Base-by-base conservation (phyloP, 2,329 filamentous ascomycete species). In the Pyrenochaeta sp. region DNA sequence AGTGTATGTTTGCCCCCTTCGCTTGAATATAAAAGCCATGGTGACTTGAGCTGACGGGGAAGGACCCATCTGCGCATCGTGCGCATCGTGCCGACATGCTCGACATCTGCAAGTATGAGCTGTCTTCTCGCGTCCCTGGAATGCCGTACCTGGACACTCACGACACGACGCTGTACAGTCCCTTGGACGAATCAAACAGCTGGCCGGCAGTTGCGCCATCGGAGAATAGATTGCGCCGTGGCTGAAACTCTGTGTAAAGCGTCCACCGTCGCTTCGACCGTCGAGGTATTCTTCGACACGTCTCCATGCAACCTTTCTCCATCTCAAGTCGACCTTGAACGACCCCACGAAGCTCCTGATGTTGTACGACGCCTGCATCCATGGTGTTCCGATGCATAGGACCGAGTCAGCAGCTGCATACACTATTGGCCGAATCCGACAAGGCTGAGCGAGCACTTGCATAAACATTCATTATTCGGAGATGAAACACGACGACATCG, bases 381-480 rank as follows among this genome's bases (percentile, higher is more conserved):
- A 34, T n/a, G 31, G 18, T 22, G 31, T 22, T 34, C 11, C 11
- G 31, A 34, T n/a, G 31, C 19, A 34, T 22, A 13, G 6, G 11
- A 7, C 15, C 31, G 31, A 34, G 31, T 34, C 31, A 34, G 27
- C 27, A 30, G 14, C 19, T 30, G 31, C 31, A 34, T 30, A 21
- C 15, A 31, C 14, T 17, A 13, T 24, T 24, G 22, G n/a, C 32
- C 23, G 17, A 13, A 22, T 11, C 27, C n/a, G 19, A 29, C 26
- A 19, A 23, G 22, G 39, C 17, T 15, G 29, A 24, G 32, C 23
- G 23, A 29, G 18, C 17, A 28, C 31, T 27, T 37, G 43, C 37
- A 46, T 46, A 19, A 46, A 41, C 14, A 37, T n/a, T 39, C 35
- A 44, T 34, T 44, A 44, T 27, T 20, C 39, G 45, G 39, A 48